These are phyloP conservation scores for Trypanosoma platydactyli DNA, from an alignment of 208 protist species.

Conservation along the genomic window DNA sequence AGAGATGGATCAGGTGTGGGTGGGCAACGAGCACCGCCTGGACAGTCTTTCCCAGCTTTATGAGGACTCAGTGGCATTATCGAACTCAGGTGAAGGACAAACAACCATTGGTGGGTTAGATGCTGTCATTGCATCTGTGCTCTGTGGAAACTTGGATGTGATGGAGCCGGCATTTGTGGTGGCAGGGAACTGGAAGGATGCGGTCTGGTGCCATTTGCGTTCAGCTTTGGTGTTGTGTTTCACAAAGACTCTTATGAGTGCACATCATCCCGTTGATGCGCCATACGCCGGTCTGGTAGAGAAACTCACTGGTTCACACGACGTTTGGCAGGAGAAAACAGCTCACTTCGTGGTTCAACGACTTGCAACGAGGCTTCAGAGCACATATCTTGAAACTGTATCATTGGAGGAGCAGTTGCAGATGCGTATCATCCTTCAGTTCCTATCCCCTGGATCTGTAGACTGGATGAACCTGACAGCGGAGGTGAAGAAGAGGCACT, in stretches of 20 bases:
- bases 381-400: slow-evolving; percentile 37
- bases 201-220: slow-evolving; percentile 75
- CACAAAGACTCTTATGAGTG: slow-evolving; percentile 60
- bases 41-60: slow-evolving; percentile 77
- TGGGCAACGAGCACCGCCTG: slow-evolving; percentile 71
- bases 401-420: slow-evolving; percentile 66
- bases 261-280: slow-evolving; percentile 25
- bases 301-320: slow-evolving; percentile 41
- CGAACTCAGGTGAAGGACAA: slow-evolving; percentile 13
- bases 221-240: slow-evolving; percentile 69
- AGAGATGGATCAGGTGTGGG: slow-evolving; percentile 51
- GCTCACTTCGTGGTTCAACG: slow-evolving; percentile 38
- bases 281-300: slow-evolving; percentile 41
- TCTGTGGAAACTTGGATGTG: slow-evolving; percentile 71
- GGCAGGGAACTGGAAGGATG: slow-evolving; percentile 58
- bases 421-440: slow-evolving; percentile 77
- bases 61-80: slow-evolving; percentile 41
- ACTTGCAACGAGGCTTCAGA: slow-evolving; percentile 43
- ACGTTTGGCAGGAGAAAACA: slow-evolving; percentile 55
- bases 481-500: slow-evolving; percentile 12
- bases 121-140: slow-evolving; percentile 64
- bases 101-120: slow-evolving; percentile 33
- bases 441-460: slow-evolving; percentile 36
- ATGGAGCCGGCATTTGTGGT: slow-evolving; percentile 62
- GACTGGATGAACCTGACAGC: slow-evolving; percentile 54